Evolutionary conservation across 2,329 filamentous ascomycete genomes (phyloP).

Genomic region (Cladosporium sp.): DNA sequence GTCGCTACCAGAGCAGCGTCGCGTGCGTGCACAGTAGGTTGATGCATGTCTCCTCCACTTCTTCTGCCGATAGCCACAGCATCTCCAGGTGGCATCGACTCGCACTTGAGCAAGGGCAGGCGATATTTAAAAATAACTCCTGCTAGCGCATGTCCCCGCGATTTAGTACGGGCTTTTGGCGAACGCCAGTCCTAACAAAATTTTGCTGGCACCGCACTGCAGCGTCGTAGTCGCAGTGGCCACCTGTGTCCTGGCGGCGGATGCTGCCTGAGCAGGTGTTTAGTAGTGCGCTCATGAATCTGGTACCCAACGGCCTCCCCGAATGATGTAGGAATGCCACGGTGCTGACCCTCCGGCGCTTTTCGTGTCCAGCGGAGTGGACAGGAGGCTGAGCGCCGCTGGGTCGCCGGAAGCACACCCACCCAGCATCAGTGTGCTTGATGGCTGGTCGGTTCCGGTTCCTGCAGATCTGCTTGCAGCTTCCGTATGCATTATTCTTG

Average conservation of each 20-base stretch:
- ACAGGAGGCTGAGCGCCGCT: slow-evolving; percentile 3
- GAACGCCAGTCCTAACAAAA: slow-evolving; percentile 7
- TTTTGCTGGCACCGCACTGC: slow-evolving; percentile 1
- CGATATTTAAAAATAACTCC: neutral
- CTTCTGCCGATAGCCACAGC: neutral
- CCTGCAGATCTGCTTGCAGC: slow-evolving; percentile 12
- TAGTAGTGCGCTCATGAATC: neutral
- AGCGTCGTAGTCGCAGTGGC: neutral
- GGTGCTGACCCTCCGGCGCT: neutral
- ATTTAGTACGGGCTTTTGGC: slow-evolving; percentile 6
- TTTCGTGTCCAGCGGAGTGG: slow-evolving; percentile 1
- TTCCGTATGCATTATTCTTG: neutral
- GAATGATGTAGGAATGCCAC: neutral
- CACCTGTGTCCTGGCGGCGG: neutral
- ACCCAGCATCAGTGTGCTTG: neutral
- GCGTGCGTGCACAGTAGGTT: too few species aligned
- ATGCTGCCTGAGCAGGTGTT: neutral
- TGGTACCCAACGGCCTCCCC: slow-evolving; percentile 3
- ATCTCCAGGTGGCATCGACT: neutral
- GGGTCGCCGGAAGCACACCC: neutral
- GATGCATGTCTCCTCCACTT: neutral
- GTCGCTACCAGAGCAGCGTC: neutral
- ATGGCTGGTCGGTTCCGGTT: slow-evolving; percentile 4
- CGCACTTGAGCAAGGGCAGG: neutral
- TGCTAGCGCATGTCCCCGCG: neutral